Evolutionary conservation across 371 early-diverging fungal genomes (phyloP).

Genomic region (Haplosporangium sp.): DNA sequence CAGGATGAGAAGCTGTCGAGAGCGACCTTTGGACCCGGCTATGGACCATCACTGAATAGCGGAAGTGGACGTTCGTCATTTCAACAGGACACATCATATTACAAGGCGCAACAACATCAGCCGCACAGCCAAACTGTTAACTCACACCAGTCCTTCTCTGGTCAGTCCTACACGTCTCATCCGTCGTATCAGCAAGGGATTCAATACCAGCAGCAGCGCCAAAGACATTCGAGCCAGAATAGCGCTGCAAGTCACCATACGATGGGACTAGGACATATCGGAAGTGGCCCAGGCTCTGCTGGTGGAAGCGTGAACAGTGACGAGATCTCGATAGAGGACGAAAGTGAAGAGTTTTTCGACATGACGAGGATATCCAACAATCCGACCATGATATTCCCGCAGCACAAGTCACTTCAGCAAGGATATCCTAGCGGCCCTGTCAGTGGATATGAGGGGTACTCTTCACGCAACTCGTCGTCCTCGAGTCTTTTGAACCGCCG

Average conservation of each 20-base stretch:
- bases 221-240: constrained; percentile 54
- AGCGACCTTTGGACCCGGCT: constrained; percentile 43
- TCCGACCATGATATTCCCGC: constrained; percentile 17
- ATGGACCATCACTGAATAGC: constrained; percentile 47
- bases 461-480: constrained; percentile 35
- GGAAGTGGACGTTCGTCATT: constrained; percentile 20
- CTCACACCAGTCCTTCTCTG: constrained; percentile 14
- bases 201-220: constrained; percentile 45
- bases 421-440: constrained; percentile 10
- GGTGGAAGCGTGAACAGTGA: constrained; percentile 54
- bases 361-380: constrained; percentile 39
- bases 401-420: constrained; percentile 25
- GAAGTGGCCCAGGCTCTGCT: constrained; percentile 44
- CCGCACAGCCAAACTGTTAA: constrained; percentile 8
- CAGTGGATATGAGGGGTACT: constrained; percentile 24
- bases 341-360: constrained; percentile 52
- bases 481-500: constrained; percentile 38
- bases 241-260: constrained; percentile 54
- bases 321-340: constrained; percentile 49
- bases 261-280: constrained; percentile 49
- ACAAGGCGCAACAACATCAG: constrained; percentile 23
- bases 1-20: constrained; percentile 41
- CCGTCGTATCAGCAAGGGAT: constrained; percentile 21
- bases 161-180: constrained; percentile 36
- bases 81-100: constrained; percentile 16